These are phyloP conservation scores for Dictyostelium intermedium DNA, from an alignment of 78 protist genomes.

Conservation along the genomic window DNA sequence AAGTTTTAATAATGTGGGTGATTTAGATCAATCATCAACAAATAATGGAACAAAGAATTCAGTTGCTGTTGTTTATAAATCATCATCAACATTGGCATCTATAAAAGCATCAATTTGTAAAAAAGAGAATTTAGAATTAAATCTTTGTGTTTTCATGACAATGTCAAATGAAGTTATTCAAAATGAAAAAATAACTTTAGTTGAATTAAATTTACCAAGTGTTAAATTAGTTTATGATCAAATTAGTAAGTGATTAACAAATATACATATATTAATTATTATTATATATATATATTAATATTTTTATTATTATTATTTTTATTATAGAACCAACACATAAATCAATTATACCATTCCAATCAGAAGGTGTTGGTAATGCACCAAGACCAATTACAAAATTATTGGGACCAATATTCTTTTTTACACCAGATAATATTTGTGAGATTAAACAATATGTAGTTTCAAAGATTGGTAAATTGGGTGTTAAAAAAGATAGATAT, in stretches of 20 bases:
- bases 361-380: conserved; percentile 70
- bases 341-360: conserved; percentile 21
- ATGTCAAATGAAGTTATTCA: conserved; percentile 49
- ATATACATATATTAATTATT: background rate
- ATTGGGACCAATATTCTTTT: conserved; percentile 61
- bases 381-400: conserved; percentile 70
- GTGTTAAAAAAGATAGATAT: conserved; percentile 24
- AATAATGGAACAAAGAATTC: conserved; percentile 14
- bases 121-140: conserved; percentile 36
- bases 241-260: background rate
- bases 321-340: conserved; percentile 45
- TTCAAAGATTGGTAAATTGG: conserved; percentile 54
- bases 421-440: conserved; percentile 70
- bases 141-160: conserved; percentile 67
- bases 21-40: background rate
- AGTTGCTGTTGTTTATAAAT: conserved; percentile 45
- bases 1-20: background rate
- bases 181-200: conserved; percentile 34
- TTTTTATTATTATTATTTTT: background rate
- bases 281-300: background rate
- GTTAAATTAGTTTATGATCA: conserved; percentile 56
- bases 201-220: conserved; percentile 4
- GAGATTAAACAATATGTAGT: conserved; percentile 53
- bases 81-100: background rate
- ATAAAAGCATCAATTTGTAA: conserved; percentile 30